Evolutionary conservation across 2,329 filamentous ascomycete genomes (phyloP).

Genomic region (Cadophora sp.): DNA sequence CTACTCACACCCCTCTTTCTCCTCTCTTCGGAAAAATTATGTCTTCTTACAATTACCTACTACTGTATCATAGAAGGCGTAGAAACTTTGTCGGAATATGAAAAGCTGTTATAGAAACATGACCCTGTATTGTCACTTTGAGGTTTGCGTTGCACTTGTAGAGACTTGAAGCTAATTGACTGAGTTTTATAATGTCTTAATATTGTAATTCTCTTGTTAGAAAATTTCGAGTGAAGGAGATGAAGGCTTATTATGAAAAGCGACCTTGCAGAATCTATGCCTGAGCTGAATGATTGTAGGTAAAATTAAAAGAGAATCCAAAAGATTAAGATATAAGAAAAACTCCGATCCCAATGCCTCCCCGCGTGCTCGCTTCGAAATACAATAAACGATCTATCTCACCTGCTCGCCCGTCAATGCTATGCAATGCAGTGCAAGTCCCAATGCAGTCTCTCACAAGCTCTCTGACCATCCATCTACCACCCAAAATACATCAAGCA

Average conservation of each 20-base stretch:
- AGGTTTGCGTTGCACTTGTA: too few species aligned
- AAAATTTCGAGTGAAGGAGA: too few species aligned
- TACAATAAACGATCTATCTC: background rate
- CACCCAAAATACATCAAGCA: too few species aligned
- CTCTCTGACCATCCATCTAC: too few species aligned
- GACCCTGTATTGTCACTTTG: too few species aligned
- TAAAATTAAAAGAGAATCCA: background rate
- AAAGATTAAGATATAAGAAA: background rate
- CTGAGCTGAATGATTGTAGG: too few species aligned
- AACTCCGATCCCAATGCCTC: background rate
- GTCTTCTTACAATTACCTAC: conserved; percentile 27
- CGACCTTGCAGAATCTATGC: too few species aligned
- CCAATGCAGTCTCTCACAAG: too few species aligned
- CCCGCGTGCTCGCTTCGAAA: background rate
- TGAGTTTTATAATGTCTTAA: too few species aligned
- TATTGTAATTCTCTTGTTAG: too few species aligned
- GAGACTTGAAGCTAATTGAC: too few species aligned
- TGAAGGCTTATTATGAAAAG: too few species aligned
- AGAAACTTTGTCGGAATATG: background rate
- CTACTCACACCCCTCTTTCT: conserved; percentile 29
- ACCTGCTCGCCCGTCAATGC: background rate
- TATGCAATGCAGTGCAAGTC: background rate
- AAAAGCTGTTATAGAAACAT: background rate
- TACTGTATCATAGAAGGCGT: conserved; percentile 34
- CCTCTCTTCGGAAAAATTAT: conserved; percentile 36